Evolutionary conservation across 1,284 basidiomycete species (phyloP).

Genomic region (Rhodotorula sp.): DNA sequence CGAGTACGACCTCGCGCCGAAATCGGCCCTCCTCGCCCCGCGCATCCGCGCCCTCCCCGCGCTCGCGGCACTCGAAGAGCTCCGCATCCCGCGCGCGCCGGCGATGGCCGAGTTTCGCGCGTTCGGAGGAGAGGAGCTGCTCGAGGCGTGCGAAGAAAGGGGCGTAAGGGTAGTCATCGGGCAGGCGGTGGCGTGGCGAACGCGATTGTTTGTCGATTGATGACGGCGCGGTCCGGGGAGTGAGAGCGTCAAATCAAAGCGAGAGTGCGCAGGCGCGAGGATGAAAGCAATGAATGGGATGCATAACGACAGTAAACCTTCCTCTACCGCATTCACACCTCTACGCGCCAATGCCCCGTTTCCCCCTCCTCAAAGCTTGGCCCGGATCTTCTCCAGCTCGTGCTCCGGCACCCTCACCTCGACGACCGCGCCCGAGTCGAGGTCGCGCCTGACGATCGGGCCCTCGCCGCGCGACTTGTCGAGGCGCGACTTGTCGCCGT

Average conservation of each 20-base stretch:
- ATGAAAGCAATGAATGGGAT: too few species aligned
- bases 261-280: too few species aligned
- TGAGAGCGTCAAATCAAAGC: too few species aligned
- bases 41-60: conserved; percentile 2
- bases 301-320: too few species aligned
- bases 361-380: conserved; percentile 5
- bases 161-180: conserved; percentile 12
- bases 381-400: neutral
- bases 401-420: neutral
- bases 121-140: conserved; percentile 12
- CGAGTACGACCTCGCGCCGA: conserved; percentile 25
- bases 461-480: conserved; percentile 34
- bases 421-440: conserved; percentile 5
- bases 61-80: neutral
- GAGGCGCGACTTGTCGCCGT: conserved; percentile 21
- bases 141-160: conserved; percentile 11
- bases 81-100: conserved; percentile 24
- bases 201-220: conserved; percentile 3
- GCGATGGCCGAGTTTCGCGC: conserved; percentile 7
- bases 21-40: conserved; percentile 2
- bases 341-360: too few species aligned
- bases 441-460: conserved; percentile 21
- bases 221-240: too few species aligned
- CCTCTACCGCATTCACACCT: too few species aligned
- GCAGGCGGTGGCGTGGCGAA: conserved; percentile 24